phyloP scores from a whole-genome alignment of 83 land plant genomes.

The Picea mariana region DNA sequence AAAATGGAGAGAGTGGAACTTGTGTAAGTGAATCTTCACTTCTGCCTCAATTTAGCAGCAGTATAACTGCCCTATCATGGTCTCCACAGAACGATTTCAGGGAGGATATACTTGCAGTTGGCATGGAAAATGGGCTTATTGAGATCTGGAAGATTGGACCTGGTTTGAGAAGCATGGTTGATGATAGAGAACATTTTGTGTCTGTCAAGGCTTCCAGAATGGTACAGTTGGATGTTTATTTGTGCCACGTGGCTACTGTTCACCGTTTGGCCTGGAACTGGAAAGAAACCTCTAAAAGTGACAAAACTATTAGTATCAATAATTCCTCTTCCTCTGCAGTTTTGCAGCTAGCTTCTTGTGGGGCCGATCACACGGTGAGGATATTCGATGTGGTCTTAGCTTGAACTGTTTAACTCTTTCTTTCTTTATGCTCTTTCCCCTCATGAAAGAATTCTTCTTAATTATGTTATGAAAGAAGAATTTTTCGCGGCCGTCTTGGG shows the following conservation, averaged over 20 bases:
- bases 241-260: conserved; percentile 85
- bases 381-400: conserved; percentile 49
- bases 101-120: conserved; percentile 70
- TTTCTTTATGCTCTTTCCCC: not conserved
- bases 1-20: conserved; percentile 19
- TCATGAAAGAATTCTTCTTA: too few species aligned
- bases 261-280: conserved; percentile 86
- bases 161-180: conserved; percentile 16
- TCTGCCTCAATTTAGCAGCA: conserved; percentile 63
- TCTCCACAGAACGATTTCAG: conserved; percentile 39
- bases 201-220: conserved; percentile 21
- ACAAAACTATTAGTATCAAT: conserved; percentile 13
- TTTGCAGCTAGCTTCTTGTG: conserved; percentile 88
- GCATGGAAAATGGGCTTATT: conserved; percentile 84
- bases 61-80: conserved; percentile 96
- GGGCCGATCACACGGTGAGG: conserved; percentile 87
- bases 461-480: too few species aligned
- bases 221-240: conserved; percentile 54
- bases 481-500: too few species aligned
- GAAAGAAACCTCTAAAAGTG: conserved; percentile 33
- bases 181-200: not conserved
- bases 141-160: conserved; percentile 70
- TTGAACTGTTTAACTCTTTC: not conserved
- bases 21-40: conserved; percentile 47
- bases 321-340: not conserved